Base-by-base conservation (phyloP, 495 filamentous ascomycete genomes). In the Pyronema omphalodes region DNA sequence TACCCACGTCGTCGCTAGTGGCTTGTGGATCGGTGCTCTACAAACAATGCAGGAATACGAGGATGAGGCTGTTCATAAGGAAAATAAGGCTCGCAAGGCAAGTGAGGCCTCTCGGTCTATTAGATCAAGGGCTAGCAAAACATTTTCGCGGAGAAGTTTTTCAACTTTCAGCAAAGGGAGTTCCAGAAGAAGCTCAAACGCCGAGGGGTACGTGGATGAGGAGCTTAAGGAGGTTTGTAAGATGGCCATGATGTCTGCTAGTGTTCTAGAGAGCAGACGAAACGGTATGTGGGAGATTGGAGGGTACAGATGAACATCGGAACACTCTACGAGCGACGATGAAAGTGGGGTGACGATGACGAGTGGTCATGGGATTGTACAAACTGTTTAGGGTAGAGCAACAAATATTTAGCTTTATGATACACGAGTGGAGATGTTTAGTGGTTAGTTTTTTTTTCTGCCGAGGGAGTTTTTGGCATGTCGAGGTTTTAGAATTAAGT, bases 31-130 rank as follows among this genome's bases (percentile, higher is more conserved):
- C 7, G 39, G 39, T 41, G 39, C 47, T 9, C 35, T 50, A 19
- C 47, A 36, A 23, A 36, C 36, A 34, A 50, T 50, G 47, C 47
- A 50, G 17, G 47, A 50, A 36, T 50, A 15, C 29, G 47, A 50
- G n/a, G 29, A 47, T 47, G 44, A 47, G 17, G 18, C 18, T 15
- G 2, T 15, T 4, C 14, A 1, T 9, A 47, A 47, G 44, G 2
- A 29, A 29, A 47, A 47, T 23, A 47, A 14, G 9, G 11, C n/a
- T 15, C 9, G 9, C 44, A 47, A 23, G 17, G 23, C 23, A 5
- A 29, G 5, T 29, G 23, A 29, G 23, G 23, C 23, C 23, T 29
- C 23, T 29, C 23, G 23, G 23, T 29, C 23, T 29, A 29, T 29
- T 29, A n/a, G 44, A 47, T 8, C 47, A 34, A 50, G 47, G 29